Conservation (phyloP, 2,329 filamentous ascomycete species). For the Fusarium sp. region DNA sequence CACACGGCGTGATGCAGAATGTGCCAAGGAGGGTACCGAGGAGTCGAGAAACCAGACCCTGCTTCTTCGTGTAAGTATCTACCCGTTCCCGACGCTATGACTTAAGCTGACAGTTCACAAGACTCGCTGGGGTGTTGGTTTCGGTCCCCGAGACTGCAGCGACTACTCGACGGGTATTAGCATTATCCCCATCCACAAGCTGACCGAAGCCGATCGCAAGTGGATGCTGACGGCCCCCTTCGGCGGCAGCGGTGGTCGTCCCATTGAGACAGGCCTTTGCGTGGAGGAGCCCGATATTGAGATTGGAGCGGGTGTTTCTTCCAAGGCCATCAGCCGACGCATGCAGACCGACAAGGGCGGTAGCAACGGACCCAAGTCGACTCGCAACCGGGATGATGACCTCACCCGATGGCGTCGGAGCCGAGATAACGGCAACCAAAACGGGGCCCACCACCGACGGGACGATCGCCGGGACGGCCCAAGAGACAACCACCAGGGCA, state of each 20-base stretch:
- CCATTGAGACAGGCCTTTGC: slow-evolving; percentile 82
- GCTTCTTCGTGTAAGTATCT: slow-evolving; percentile 70
- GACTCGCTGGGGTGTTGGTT: slow-evolving; percentile 97
- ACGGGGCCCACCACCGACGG: slow-evolving; percentile 33
- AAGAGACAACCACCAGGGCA: slow-evolving; percentile 41
- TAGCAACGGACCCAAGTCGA: slow-evolving; percentile 69
- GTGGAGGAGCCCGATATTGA: slow-evolving; percentile 99
- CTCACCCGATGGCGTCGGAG: slow-evolving; percentile 46
- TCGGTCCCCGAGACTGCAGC: slow-evolving; percentile 95
- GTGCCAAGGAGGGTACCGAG: slow-evolving; percentile 88
- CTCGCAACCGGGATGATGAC: slow-evolving; percentile 55
- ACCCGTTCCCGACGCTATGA: slow-evolving; percentile 21
- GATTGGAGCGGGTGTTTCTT: slow-evolving; percentile 95
- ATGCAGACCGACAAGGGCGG: slow-evolving; percentile 74
- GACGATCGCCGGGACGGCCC: slow-evolving; percentile 36
- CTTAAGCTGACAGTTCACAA: slow-evolving; percentile 49
- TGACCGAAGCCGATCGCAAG: slow-evolving; percentile 95
- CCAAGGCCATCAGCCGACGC: slow-evolving; percentile 78
- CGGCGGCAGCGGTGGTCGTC: slow-evolving; percentile 85
- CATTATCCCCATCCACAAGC: slow-evolving; percentile 87
- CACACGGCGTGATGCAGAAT: slow-evolving; percentile 81
- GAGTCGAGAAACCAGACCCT: slow-evolving; percentile 74
- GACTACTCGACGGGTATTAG: slow-evolving; percentile 94
- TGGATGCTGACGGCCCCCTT: slow-evolving; percentile 96
- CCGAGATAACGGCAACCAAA: slow-evolving; percentile 44